A percentile compares a stretch with the other conserved stretches of the same genome.
Evolutionary conservation across 2,329 filamentous ascomycete species (phyloP).

Genomic region (Magnaporthiopsis rhizophila): DNA sequence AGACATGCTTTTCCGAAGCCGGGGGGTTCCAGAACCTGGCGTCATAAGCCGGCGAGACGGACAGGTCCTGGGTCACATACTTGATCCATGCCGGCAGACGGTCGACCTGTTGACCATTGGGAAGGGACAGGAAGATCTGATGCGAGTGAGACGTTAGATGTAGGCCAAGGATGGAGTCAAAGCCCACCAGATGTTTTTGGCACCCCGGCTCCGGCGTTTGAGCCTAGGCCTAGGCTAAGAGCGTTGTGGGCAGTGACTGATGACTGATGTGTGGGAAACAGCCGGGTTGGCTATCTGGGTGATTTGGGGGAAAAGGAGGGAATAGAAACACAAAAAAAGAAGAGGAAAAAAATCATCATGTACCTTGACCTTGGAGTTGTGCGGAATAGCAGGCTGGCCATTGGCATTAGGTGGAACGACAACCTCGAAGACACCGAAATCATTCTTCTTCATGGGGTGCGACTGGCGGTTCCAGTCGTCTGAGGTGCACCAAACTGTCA

Average conservation of each 20-base stretch:
- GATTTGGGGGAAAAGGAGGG: neutral
- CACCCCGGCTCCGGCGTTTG: too few relatives aligned
- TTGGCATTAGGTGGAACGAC: slow-evolving; percentile 59
- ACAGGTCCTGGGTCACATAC: slow-evolving; percentile 88
- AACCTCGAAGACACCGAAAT: slow-evolving; percentile 83
- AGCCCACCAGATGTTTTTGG: neutral
- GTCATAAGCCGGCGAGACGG: slow-evolving; percentile 86
- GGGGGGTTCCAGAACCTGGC: slow-evolving; percentile 97
- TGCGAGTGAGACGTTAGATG: neutral
- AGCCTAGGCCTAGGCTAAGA: too few relatives aligned
- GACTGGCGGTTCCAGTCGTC: slow-evolving; percentile 80
- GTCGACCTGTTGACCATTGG: slow-evolving; percentile 73
- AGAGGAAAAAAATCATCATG: slow-evolving; percentile 11
- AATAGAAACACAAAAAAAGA: neutral
- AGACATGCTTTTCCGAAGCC: slow-evolving; percentile 63
- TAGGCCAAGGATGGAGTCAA: too few relatives aligned
- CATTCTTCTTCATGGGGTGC: slow-evolving; percentile 79
- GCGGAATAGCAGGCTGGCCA: slow-evolving; percentile 71
- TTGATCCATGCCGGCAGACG: slow-evolving; percentile 94
- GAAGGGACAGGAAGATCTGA: slow-evolving; percentile 76
- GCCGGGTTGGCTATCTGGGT: too few relatives aligned
- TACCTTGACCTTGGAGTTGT: slow-evolving; percentile 96
- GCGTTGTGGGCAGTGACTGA: too few relatives aligned
- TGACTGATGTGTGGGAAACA: too few relatives aligned
- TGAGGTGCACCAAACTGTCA: slow-evolving; percentile 24